Conservation (phyloP, 352 stramenopile genomes). For the Pythium phragmiticola region DNA sequence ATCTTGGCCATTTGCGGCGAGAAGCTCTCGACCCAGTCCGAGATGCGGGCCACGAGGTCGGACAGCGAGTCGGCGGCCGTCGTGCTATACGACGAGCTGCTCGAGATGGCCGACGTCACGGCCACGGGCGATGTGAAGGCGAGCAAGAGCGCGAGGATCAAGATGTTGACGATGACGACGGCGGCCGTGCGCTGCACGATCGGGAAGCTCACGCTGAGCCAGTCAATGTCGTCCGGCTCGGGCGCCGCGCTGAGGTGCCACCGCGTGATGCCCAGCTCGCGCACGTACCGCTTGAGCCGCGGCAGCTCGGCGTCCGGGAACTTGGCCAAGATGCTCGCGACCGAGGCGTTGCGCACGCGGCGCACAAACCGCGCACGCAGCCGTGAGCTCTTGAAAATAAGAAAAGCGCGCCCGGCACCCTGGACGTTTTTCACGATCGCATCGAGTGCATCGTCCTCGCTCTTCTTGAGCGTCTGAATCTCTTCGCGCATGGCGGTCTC, state of each 20-base stretch:
- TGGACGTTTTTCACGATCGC: constrained; percentile 66
- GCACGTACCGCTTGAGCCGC: constrained; percentile 68
- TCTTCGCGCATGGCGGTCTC: constrained; percentile 38
- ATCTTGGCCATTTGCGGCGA: constrained; percentile 83
- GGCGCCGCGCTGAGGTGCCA: constrained; percentile 77
- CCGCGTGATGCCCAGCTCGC: constrained; percentile 69
- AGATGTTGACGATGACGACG: constrained; percentile 72
- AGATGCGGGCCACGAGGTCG: constrained; percentile 60
- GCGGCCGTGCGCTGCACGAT: constrained; percentile 75
- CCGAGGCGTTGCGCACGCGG: constrained; percentile 69
- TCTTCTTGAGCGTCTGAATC: constrained; percentile 59
- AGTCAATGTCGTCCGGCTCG: constrained; percentile 84
- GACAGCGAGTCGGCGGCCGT: constrained; percentile 63
- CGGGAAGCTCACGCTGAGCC: constrained; percentile 81
- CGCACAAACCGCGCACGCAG: constrained; percentile 76
- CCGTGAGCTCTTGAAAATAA: constrained; percentile 78
- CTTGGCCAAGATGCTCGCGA: constrained; percentile 70
- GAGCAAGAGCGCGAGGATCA: constrained; percentile 71
- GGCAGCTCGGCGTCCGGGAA: constrained; percentile 65
- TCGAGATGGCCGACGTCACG: constrained; percentile 81
- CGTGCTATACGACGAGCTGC: constrained; percentile 59
- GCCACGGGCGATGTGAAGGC: constrained; percentile 84
- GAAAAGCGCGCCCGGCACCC: constrained; percentile 72
- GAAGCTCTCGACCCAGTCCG: constrained; percentile 51
- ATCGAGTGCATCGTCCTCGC: constrained; percentile 52